Conservation (phyloP, 2,329 filamentous ascomycete species). For the Fusarium coicis region DNA sequence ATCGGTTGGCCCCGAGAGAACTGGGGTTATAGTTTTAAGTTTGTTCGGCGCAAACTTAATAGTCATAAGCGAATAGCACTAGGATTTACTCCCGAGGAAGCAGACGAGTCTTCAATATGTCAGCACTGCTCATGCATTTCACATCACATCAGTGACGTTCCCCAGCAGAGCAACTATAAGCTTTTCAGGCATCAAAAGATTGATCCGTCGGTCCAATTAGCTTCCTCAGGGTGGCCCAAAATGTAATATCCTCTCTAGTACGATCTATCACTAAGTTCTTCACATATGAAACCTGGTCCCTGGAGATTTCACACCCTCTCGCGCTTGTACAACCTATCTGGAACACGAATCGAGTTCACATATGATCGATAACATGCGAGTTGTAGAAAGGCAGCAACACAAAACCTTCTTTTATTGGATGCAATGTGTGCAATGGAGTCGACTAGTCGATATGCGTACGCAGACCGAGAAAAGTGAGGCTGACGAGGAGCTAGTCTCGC, state of each 20-base stretch:
- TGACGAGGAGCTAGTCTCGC: conserved; percentile 10
- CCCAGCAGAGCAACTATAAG: neutral
- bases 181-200: neutral
- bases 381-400: neutral
- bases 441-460: neutral
- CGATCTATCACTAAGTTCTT: conserved; percentile 8
- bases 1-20: neutral
- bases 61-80: neutral
- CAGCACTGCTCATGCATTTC: neutral
- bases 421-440: neutral
- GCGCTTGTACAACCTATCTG: conserved; percentile 5
- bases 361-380: conserved; percentile 7
- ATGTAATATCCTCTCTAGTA: neutral
- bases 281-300: conserved; percentile 11
- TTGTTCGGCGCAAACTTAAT: neutral
- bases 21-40: neutral
- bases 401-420: conserved; percentile 12
- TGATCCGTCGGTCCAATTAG: neutral
- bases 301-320: conserved; percentile 9
- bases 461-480: conserved; percentile 24
- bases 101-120: neutral
- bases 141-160: neutral
- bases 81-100: neutral
- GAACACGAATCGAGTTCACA: neutral
- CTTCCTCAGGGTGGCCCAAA: neutral